Base-by-base conservation (phyloP, 2,329 filamentous ascomycete species). In the Xylariaceae sp. region DNA sequence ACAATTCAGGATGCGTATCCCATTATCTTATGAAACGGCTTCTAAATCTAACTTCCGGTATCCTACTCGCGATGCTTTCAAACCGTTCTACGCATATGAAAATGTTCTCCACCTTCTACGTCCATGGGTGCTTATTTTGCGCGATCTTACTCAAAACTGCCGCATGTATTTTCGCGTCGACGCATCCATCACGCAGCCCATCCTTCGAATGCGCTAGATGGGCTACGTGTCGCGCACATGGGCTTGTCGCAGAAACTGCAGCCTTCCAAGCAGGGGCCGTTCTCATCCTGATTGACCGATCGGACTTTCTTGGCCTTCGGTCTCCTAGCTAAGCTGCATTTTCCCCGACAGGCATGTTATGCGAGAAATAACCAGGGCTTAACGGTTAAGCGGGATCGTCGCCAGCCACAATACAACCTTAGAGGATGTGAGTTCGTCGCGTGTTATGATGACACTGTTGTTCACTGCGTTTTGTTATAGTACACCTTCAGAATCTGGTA, bases 301-400 rank as follows among this genome's bases (percentile, higher is more conserved):
- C 49, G 57, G 54, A 23, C 46, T 55, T 55, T 55, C 57, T 50
- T 52, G 16, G 42, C 50, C 37, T 46, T 47, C 44, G 57, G 40
- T 50, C 57, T 48, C 36, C 40, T 53, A 21, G 7, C 36, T 20
- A 20, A 39, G 18, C 18, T 21, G 18, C 10, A 8, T 35, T n/a
- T n/a, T n/a, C n/a, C n/a, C n/a, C 30, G 50, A 37, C 57, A 54
- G 55, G 55, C 57, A 49, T 57, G 26, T 58, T 55, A 60, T 60
- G 57, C 57, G 55, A 52, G 55, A 48, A 57, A 55, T 55, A 50
- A 50, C 57, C 27, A 50, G 57, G 57, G 54, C 55, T 52, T 32
- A 52, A 60, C 55, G 57, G 55, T 60, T 58, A 60, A 58, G 57
- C 57, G 57, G 57, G 57, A 60, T 57, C 50, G 48, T 52, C 51